phyloP scores from a whole-genome alignment of 2,329 filamentous ascomycete species.

The Trichoderma sp. region DNA sequence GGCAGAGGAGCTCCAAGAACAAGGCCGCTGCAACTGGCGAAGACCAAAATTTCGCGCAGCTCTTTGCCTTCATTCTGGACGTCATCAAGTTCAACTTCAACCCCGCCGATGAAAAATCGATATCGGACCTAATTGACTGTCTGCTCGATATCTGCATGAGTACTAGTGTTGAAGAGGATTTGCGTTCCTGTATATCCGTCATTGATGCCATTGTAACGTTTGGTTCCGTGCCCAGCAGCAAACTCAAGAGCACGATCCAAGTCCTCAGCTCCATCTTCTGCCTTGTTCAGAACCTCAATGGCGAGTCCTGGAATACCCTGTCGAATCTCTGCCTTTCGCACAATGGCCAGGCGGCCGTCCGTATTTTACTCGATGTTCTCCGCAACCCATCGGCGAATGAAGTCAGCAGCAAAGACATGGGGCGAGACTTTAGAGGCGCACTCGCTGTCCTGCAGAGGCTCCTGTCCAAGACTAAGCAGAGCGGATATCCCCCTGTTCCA shows the following conservation, averaged over 20 bases:
- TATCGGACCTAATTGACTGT: slow-evolving; percentile 61
- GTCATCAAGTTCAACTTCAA: slow-evolving; percentile 77
- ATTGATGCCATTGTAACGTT: slow-evolving; percentile 73
- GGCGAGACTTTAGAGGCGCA: slow-evolving; percentile 62
- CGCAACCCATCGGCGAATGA: slow-evolving; percentile 50
- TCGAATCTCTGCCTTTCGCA: slow-evolving; percentile 72
- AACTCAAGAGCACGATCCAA: slow-evolving; percentile 66
- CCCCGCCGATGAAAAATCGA: slow-evolving; percentile 62
- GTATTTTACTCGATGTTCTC: slow-evolving; percentile 64
- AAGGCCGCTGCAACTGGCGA: slow-evolving; percentile 48
- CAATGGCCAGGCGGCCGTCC: slow-evolving; percentile 68
- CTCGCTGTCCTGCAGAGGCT: slow-evolving; percentile 65
- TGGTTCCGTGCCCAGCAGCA: slow-evolving; percentile 64
- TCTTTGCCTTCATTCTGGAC: slow-evolving; percentile 67
- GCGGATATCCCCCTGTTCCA: slow-evolving; percentile 61
- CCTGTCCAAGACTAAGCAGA: slow-evolving; percentile 59
- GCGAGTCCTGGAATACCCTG: slow-evolving; percentile 69
- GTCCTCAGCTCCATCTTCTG: slow-evolving; percentile 73
- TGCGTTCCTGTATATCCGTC: slow-evolving; percentile 66
- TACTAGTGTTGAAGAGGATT: slow-evolving; percentile 65
- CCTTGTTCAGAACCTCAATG: slow-evolving; percentile 61
- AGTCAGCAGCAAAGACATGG: slow-evolving; percentile 52
- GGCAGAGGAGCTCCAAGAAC: slow-evolving; percentile 42
- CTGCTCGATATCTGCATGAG: slow-evolving; percentile 68
- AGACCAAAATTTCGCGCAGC: slow-evolving; percentile 62